Evolutionary conservation across 768 basidiomycete species (phyloP), one percentile per base, ranked within the genome.

Genomic region (Rhodotorula sphaerocarpa): DNA sequence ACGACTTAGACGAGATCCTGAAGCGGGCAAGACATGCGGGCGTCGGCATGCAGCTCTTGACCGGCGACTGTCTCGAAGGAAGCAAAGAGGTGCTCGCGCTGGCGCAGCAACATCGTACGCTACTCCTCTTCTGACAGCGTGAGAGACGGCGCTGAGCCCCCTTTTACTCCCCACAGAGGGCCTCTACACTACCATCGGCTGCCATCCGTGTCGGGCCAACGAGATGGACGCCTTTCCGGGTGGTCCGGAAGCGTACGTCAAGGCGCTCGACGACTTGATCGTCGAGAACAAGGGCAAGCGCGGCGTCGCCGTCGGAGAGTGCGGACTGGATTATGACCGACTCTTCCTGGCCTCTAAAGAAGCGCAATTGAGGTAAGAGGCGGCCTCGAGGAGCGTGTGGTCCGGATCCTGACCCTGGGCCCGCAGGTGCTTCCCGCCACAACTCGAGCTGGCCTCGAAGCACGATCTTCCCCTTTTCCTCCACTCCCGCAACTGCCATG

Each of bases 251-350:
- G 82, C 77, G 5, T 90, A 89, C 71, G 74, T 88, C 16, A 64
- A 75, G 14, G 82, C 79, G 23, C 76, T 90, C 34, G 82, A 84
- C 61, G 72, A 76, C 30, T 71, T 88, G 5, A 57, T 68, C 20
- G 52, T n/a, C 12, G 44, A 45, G 36, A 48, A 64, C 47, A 48
- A 47, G 28, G 65, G 41, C 15, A 39, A 57, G 73, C 72, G 30
- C 70, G 74, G 28, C 69, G 81, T 86, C 27, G 85, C 86, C 1
- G 75, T 89, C 21, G 88, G 88, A 27, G 88, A 90, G 75, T 86
- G 87, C 67, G 88, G 88, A 27, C 75, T 89, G 54, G 87, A 90
- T 72, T 89, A 89, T 67, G 88, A 89, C 70, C 79, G 88, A 27
- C 80, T 83, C 0, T 83, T 83, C 69, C 84, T 84, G 71, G 82